phyloP scores from a whole-genome alignment of 2,329 filamentous ascomycete genomes.

The Alternaria infectoria region DNA sequence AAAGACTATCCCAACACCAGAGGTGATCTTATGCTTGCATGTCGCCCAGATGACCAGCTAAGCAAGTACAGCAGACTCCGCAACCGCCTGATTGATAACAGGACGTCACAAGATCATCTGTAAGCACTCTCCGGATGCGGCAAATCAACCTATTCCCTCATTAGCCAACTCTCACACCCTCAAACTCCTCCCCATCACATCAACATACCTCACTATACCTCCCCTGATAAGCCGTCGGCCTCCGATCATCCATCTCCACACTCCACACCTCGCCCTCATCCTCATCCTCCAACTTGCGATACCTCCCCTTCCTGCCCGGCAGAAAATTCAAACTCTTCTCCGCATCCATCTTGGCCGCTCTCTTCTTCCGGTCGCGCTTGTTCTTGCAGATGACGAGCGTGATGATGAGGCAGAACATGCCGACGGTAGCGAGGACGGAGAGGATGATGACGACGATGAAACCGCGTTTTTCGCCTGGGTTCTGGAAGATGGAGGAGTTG shows the following conservation, averaged over 20 bases:
- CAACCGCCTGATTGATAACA: background rate
- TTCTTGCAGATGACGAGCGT: slow-evolving; percentile 4
- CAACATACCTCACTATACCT: background rate
- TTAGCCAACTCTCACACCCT: no score
- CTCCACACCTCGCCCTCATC: slow-evolving; percentile 7
- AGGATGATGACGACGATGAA: slow-evolving; percentile 10
- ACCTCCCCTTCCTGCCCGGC: slow-evolving; percentile 1
- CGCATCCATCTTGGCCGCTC: background rate
- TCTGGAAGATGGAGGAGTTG: slow-evolving; percentile 7
- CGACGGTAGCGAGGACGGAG: slow-evolving; percentile 1
- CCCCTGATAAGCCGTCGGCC: background rate
- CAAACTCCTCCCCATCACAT: background rate
- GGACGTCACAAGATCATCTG: background rate
- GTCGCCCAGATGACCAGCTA: background rate
- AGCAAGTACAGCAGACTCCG: background rate
- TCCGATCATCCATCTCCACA: slow-evolving; percentile 8
- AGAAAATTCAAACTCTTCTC: background rate
- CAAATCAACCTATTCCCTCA: background rate
- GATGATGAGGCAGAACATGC: slow-evolving; percentile 9
- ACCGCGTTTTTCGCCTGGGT: background rate
- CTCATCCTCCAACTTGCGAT: slow-evolving; percentile 5
- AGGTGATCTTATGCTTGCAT: background rate
- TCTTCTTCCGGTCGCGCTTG: slow-evolving; percentile 2
- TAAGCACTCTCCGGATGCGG: background rate
- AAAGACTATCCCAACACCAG: background rate